A percentile compares a stretch with the other conserved stretches of the same genome.
These are phyloP conservation scores for Holtermanniella nyarrowii DNA, from an alignment of 768 basidiomycete species.

Conservation along the genomic window DNA sequence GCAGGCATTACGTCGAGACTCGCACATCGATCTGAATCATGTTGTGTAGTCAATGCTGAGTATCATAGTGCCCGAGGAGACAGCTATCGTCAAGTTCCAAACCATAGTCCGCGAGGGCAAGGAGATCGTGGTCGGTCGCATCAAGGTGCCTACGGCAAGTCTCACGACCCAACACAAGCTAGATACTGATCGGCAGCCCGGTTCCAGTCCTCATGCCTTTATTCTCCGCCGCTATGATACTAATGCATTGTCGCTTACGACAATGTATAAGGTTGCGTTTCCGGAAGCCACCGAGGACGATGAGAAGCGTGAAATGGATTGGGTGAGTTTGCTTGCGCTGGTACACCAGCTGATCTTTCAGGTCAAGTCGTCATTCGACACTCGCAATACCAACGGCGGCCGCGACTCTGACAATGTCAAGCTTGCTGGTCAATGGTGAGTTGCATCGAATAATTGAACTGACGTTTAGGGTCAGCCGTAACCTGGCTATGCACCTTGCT, in stretches of 20 bases:
- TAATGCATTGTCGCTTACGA: slow-evolving; percentile 79
- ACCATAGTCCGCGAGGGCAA: slow-evolving; percentile 76
- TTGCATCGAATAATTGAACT: no score
- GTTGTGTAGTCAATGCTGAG: no score
- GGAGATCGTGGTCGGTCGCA: slow-evolving; percentile 75
- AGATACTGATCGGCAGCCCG: no score
- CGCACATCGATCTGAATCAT: no score
- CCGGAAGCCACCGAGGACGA: slow-evolving; percentile 65
- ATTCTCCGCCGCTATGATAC: slow-evolving; percentile 90
- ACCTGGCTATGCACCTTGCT: slow-evolving; percentile 59
- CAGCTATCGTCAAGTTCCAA: slow-evolving; percentile 68
- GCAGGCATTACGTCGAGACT: no score
- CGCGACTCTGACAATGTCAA: slow-evolving; percentile 60
- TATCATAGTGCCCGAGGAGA: slow-evolving; percentile 32
- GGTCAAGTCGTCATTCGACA: slow-evolving; percentile 64
- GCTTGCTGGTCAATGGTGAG: slow-evolving; percentile 75
- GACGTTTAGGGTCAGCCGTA: slow-evolving; percentile 33
- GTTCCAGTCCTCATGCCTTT: slow-evolving; percentile 66
- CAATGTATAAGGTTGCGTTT: slow-evolving; percentile 93
- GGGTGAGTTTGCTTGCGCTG: slow-evolving; percentile 46
- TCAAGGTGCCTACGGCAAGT: slow-evolving; percentile 86
- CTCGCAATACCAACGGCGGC: slow-evolving; percentile 58
- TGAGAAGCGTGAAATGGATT: slow-evolving; percentile 68
- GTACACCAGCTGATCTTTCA: slow-evolving; percentile 8
- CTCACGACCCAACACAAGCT: no score